These are phyloP conservation scores for Nothophytophthora sp. DNA, from an alignment of 352 stramenopile species.

Conservation along the genomic window DNA sequence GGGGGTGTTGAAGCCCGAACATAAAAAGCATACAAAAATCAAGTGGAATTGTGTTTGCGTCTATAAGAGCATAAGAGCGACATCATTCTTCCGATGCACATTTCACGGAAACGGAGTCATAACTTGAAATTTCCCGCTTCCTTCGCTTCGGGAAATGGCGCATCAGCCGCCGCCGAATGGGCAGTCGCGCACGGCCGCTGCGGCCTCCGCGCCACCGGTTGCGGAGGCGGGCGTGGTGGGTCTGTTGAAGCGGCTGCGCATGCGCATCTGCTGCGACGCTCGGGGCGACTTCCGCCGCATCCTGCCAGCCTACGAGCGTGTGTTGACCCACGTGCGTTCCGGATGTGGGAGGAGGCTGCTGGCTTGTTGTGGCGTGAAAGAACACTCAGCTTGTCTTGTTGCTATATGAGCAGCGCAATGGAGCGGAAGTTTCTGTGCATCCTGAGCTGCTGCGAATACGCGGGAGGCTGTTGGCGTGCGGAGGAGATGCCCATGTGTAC, in stretches of 20 bases:
- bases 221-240: conserved; percentile 27
- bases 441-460: conserved; percentile 29
- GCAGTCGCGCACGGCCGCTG: too few species aligned
- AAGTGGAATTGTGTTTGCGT: too few species aligned
- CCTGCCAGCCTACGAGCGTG: conserved; percentile 41
- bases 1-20: too few species aligned
- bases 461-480: conserved; percentile 12
- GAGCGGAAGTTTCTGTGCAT: conserved; percentile 9
- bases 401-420: conserved; percentile 7
- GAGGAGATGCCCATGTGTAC: conserved; percentile 23
- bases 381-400: background rate
- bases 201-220: background rate
- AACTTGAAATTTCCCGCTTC: too few species aligned
- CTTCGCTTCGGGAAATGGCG: too few species aligned
- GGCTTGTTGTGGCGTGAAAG: too few species aligned
- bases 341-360: background rate
- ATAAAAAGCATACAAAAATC: too few species aligned
- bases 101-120: too few species aligned
- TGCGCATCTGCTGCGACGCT: conserved; percentile 17
- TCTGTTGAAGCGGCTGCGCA: conserved; percentile 46
- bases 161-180: too few species aligned
- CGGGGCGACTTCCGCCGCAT: conserved; percentile 33
- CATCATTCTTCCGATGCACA: too few species aligned
- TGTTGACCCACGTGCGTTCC: conserved; percentile 56
- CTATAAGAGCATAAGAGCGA: too few species aligned